Evolutionary conservation across 257 asterid genomes (phyloP).

Genomic region (Gentiana straminea): DNA sequence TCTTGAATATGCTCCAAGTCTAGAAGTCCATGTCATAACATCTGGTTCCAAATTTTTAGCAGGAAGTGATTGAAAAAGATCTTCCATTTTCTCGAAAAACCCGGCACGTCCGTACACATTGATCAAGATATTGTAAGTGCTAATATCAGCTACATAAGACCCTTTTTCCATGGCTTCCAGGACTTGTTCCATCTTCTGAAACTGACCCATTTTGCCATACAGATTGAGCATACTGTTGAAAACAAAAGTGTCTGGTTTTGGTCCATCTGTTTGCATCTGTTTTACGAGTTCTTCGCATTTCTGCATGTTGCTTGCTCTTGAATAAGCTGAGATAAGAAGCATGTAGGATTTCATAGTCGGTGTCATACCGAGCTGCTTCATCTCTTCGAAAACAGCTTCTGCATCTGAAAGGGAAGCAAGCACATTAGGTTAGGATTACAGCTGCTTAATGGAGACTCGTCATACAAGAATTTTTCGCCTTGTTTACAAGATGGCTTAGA

Average conservation of each 20-base stretch:
- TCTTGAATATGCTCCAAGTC: constrained; percentile 70
- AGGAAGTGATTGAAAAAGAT: constrained; percentile 35
- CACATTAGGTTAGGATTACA: too few species aligned
- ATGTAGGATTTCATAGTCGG: constrained; percentile 83
- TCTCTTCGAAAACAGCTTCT: constrained; percentile 64
- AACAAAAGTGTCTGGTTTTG: constrained; percentile 54
- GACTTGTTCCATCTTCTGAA: constrained; percentile 68
- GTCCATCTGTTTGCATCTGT: constrained; percentile 43
- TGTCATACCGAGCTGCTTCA: constrained; percentile 54
- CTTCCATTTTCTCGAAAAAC: constrained; percentile 62
- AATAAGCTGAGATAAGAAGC: constrained; percentile 66
- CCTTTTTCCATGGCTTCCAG: constrained; percentile 39
- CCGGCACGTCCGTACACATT: constrained; percentile 66
- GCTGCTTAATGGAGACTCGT: too few species aligned
- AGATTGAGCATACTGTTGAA: constrained; percentile 64
- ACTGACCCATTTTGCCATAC: constrained; percentile 70
- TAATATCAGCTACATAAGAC: constrained; percentile 42
- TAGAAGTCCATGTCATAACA: constrained; percentile 65
- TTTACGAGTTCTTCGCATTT: constrained; percentile 63
- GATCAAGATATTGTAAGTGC: constrained; percentile 76
- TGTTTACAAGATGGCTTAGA: too few species aligned
- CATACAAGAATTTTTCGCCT: too few species aligned
- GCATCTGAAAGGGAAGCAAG: constrained; percentile 33
- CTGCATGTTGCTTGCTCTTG: constrained; percentile 42
- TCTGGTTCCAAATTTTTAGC: constrained; percentile 49